Percentiles rank a stretch among this genome's conserved stretches.
phyloP scores from a whole-genome alignment of 2,329 filamentous ascomycete genomes.

The Calonectria naviculata region DNA sequence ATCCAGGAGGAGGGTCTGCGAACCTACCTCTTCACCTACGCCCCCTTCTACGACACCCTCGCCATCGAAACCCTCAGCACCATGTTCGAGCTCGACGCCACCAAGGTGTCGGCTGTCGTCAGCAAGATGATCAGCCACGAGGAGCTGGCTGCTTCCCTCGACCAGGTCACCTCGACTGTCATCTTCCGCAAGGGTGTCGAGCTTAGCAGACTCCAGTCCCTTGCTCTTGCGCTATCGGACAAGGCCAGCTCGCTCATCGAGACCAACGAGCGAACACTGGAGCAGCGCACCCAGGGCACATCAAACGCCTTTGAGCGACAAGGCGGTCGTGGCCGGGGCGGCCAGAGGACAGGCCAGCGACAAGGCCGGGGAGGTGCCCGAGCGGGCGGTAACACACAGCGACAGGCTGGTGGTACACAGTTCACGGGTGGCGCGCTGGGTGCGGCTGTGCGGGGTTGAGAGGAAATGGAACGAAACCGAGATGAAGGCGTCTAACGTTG shows the following conservation, averaged over 20 bases:
- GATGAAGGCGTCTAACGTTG: conserved; percentile 46
- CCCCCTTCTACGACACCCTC: conserved; percentile 98
- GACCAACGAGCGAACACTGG: conserved; percentile 95
- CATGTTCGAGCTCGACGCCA: conserved; percentile 95
- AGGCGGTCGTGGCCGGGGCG: conserved; percentile 80
- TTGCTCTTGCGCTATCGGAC: conserved; percentile 93
- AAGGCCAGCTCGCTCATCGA: conserved; percentile 97
- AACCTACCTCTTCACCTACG: conserved; percentile 99
- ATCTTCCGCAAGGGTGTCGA: conserved; percentile 99
- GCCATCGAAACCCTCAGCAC: conserved; percentile 83
- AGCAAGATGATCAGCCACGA: conserved; percentile 99
- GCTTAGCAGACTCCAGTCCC: conserved; percentile 92
- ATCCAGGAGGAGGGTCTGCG: conserved; percentile 98
- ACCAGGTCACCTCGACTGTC: conserved; percentile 97
- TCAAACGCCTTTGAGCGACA: conserved; percentile 96
- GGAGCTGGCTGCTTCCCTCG: conserved; percentile 93
- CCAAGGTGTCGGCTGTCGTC: conserved; percentile 94
- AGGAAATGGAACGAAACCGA: conserved; percentile 38
- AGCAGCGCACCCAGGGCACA: conserved; percentile 96
- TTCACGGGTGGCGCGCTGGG: conserved; percentile 86
- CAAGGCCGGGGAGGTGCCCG: conserved; percentile 71
- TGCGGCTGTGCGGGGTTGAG: conserved; percentile 71
- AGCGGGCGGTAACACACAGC: conserved; percentile 67
- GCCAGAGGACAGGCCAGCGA: conserved; percentile 70
- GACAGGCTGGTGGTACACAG: conserved; percentile 79